A percentile compares a stretch with the other conserved stretches of the same genome.
Evolutionary conservation across 495 filamentous ascomycete genomes (phyloP).

Genomic region (Penicillium lividum): DNA sequence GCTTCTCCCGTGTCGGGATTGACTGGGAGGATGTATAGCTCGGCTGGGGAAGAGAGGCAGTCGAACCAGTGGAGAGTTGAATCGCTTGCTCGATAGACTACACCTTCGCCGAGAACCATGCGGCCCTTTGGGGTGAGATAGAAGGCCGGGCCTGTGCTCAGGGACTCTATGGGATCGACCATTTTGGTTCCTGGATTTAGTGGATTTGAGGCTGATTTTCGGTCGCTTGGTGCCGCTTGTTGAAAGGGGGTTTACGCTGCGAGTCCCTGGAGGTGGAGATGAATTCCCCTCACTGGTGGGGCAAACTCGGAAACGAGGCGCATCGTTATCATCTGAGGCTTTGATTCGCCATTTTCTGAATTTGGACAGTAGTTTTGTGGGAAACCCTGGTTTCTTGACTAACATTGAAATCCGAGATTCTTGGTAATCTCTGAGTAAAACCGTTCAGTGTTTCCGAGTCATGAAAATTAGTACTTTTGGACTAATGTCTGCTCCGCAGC

Average conservation of each 20-base stretch:
- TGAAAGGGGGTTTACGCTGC: neutral
- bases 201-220: neutral
- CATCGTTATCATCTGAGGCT: neutral
- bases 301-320: neutral
- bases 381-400: neutral
- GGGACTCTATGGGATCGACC: neutral
- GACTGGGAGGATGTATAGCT: constrained; percentile 28
- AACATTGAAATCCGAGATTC: neutral
- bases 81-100: constrained; percentile 27
- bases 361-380: neutral
- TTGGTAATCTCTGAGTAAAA: neutral
- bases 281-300: neutral
- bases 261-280: neutral
- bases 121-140: constrained; percentile 24
- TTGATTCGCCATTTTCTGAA: neutral
- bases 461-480: neutral
- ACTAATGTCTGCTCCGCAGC: neutral
- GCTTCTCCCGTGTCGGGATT: constrained; percentile 20
- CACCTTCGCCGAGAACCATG: constrained; percentile 30
- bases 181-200: constrained; percentile 5
- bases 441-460: neutral
- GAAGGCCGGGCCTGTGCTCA: constrained; percentile 26
- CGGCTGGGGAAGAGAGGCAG: constrained; percentile 22
- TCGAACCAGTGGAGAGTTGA: constrained; percentile 32
- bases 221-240: neutral